phyloP scores from a whole-genome alignment of 2,329 filamentous ascomycete species.

The Cladosporium sp. region DNA sequence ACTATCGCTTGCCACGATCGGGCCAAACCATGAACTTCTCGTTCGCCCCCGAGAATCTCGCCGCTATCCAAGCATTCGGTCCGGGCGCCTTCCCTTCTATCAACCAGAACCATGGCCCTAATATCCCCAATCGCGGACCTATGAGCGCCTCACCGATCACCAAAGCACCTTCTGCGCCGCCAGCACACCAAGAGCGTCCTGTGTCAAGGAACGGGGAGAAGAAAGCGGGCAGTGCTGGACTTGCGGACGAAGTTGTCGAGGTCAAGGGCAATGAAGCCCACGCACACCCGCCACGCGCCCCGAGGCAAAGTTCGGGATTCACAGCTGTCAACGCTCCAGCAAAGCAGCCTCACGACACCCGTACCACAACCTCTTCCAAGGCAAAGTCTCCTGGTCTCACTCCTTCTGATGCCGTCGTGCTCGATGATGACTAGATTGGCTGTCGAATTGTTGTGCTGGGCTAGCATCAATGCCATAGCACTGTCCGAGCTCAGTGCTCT shows the following conservation, averaged over 20 bases:
- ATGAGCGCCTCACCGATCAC: neutral
- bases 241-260: neutral
- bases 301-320: constrained; percentile 14
- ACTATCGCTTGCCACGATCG: constrained; percentile 25
- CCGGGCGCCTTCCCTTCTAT: constrained; percentile 25
- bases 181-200: neutral
- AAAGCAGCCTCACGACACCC: neutral
- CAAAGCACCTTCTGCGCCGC: neutral
- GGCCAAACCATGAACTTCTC: constrained; percentile 34
- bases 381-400: neutral
- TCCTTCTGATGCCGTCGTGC: neutral
- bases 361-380: neutral
- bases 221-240: neutral
- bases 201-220: neutral
- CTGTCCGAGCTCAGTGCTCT: neutral
- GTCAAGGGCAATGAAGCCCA: neutral
- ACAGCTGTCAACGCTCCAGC: constrained; percentile 21
- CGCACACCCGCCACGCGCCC: neutral
- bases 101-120: neutral
- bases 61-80: constrained; percentile 27
- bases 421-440: constrained; percentile 1
- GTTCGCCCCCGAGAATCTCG: constrained; percentile 28
- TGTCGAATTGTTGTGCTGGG: too few relatives aligned
- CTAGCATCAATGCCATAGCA: neutral
- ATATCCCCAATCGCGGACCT: constrained; percentile 2